phyloP scores from a whole-genome alignment of 2,329 filamentous ascomycete species.

The Aureobasidium sp. region DNA sequence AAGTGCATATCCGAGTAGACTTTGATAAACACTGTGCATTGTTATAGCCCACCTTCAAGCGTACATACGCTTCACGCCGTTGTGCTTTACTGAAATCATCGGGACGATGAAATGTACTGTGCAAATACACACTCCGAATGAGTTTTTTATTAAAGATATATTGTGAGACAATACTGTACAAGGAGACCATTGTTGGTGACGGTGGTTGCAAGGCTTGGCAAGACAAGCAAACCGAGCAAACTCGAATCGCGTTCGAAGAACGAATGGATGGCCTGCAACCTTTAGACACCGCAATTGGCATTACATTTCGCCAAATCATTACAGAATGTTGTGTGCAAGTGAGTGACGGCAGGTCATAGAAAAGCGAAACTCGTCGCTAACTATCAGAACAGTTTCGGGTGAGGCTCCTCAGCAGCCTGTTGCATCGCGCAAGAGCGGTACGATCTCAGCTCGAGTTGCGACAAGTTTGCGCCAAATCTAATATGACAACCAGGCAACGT shows the following conservation, averaged over 20 bases:
- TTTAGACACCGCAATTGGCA: background rate
- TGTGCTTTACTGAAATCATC: too few species aligned
- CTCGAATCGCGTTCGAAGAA: background rate
- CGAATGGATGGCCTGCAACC: background rate
- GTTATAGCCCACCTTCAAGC: background rate
- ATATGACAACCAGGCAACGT: constrained; percentile 58
- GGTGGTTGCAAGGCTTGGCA: background rate
- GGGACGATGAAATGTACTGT: too few species aligned
- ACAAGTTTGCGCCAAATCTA: constrained; percentile 17
- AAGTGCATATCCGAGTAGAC: too few species aligned
- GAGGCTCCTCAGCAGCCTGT: constrained; percentile 93
- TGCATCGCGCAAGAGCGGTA: constrained; percentile 89
- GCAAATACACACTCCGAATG: too few species aligned
- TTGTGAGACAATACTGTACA: too few species aligned
- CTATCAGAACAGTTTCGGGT: constrained; percentile 68
- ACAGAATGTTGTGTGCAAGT: constrained; percentile 35
- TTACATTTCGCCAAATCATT: background rate
- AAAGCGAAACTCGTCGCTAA: constrained; percentile 15
- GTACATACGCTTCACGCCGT: background rate
- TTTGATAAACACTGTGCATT: background rate
- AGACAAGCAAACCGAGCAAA: constrained; percentile 12
- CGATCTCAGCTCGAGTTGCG: constrained; percentile 26
- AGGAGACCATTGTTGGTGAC: background rate
- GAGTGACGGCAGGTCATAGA: constrained; percentile 17
- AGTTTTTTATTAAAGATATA: too few species aligned